These are phyloP conservation scores for Pythium scleroteichum DNA, from an alignment of 352 stramenopile genomes.

Conservation along the genomic window DNA sequence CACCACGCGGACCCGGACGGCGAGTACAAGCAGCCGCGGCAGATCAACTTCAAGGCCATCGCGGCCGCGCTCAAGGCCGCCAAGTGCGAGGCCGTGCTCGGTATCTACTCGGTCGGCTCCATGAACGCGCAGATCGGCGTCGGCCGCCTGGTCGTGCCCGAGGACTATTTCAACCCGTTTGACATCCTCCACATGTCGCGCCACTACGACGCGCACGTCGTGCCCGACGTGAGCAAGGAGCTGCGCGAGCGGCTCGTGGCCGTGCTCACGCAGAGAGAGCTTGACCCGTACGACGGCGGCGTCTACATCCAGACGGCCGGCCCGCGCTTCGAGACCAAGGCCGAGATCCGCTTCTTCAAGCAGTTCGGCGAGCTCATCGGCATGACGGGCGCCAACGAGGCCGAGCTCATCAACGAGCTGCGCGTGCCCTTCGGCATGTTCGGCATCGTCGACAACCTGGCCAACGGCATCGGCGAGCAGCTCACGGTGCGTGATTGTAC, in stretches of 20 bases:
- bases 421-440: constrained; percentile 85
- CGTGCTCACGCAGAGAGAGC: constrained; percentile 42
- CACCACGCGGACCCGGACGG: constrained; percentile 74
- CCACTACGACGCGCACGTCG: constrained; percentile 84
- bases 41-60: constrained; percentile 88
- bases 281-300: constrained; percentile 67
- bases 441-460: constrained; percentile 88
- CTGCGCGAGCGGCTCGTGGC: constrained; percentile 53
- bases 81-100: constrained; percentile 68
- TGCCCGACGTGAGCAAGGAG: constrained; percentile 56
- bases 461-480: constrained; percentile 79
- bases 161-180: constrained; percentile 90
- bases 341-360: constrained; percentile 88
- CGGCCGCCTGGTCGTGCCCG: constrained; percentile 68
- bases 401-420: constrained; percentile 84
- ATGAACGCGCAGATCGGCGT: constrained; percentile 61
- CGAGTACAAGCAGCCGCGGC: constrained; percentile 78
- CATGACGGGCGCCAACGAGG: constrained; percentile 89
- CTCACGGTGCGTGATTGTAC: constrained; percentile 58
- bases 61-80: constrained; percentile 59
- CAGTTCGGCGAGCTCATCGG: constrained; percentile 87
- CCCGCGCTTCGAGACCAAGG: constrained; percentile 90
- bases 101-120: constrained; percentile 88
- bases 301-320: constrained; percentile 87
- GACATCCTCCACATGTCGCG: constrained; percentile 82